A percentile compares a stretch with the other conserved stretches of the same genome.
Conservation (phyloP, 306 rosid species). For the Alnus glutinosa region DNA sequence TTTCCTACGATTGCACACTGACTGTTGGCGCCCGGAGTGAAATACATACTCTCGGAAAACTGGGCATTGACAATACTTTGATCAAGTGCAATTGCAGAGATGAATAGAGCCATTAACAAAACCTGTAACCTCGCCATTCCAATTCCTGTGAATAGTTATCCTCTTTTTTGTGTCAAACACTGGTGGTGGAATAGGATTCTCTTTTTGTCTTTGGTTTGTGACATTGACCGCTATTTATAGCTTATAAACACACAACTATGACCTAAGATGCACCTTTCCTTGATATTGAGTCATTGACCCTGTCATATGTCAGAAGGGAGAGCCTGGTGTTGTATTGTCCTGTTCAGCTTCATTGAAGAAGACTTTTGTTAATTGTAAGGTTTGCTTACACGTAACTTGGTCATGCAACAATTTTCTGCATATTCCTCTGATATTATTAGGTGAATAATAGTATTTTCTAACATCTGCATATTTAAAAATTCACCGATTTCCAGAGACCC, state of each 20-base stretch:
- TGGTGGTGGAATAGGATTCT: constrained; percentile 30
- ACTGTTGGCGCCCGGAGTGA: constrained; percentile 65
- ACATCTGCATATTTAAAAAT: background rate
- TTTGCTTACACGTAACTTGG: too few species aligned
- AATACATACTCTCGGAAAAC: constrained; percentile 53
- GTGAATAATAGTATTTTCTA: background rate
- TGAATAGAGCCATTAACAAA: constrained; percentile 33
- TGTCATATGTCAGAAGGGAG: too few species aligned
- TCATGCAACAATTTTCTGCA: background rate
- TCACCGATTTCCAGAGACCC: background rate
- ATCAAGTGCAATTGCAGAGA: constrained; percentile 31
- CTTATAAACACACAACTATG: constrained; percentile 14
- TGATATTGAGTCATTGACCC: background rate
- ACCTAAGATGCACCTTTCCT: background rate
- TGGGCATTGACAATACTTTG: constrained; percentile 45
- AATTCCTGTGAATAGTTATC: constrained; percentile 6
- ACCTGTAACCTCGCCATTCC: constrained; percentile 44
- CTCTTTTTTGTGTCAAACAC: background rate
- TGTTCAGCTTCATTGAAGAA: background rate
- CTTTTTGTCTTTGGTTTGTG: constrained; percentile 13
- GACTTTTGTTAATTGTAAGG: too few species aligned
- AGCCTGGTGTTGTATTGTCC: background rate
- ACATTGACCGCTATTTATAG: constrained; percentile 38
- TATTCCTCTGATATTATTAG: background rate
- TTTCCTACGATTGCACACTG: constrained; percentile 44